These are phyloP conservation scores for Lactarius hatsudake DNA, from an alignment of 768 basidiomycete genomes.

Conservation along the genomic window DNA sequence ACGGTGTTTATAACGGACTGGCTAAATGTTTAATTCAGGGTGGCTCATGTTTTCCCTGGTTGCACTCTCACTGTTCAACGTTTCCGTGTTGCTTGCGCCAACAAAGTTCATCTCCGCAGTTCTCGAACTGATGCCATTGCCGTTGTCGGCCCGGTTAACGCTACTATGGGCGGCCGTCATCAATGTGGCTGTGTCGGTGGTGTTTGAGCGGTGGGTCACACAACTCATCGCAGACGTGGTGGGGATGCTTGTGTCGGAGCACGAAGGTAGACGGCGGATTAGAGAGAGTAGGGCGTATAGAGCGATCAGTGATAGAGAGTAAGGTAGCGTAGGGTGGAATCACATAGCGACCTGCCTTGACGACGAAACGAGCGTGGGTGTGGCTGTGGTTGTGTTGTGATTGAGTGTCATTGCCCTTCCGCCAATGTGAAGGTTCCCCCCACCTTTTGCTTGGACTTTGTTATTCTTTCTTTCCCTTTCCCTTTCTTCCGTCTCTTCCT, in stretches of 20 bases:
- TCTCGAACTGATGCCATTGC: constrained; percentile 76
- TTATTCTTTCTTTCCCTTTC: constrained; percentile 7
- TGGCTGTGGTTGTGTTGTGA: neutral
- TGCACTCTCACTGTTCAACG: constrained; percentile 66
- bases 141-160: constrained; percentile 61
- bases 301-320: constrained; percentile 65
- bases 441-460: constrained; percentile 7
- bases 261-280: constrained; percentile 42
- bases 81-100: constrained; percentile 73
- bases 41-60: constrained; percentile 80
- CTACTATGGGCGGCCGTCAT: constrained; percentile 63
- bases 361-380: neutral
- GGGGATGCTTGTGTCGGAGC: constrained; percentile 43
- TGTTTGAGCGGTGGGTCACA: constrained; percentile 77
- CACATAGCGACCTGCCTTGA: neutral
- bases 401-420: neutral
- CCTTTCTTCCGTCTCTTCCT: constrained; percentile 12
- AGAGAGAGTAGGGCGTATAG: constrained; percentile 81
- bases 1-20: neutral
- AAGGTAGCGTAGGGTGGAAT: constrained; percentile 34
- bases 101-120: constrained; percentile 54
- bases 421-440: neutral
- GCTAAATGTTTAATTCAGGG: constrained; percentile 41
- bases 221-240: constrained; percentile 53
- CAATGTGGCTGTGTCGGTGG: constrained; percentile 70